Evolutionary conservation across 768 basidiomycete genomes (phyloP), one percentile per base, ranked within the genome.

Genomic region (Kwoniella europaea): DNA sequence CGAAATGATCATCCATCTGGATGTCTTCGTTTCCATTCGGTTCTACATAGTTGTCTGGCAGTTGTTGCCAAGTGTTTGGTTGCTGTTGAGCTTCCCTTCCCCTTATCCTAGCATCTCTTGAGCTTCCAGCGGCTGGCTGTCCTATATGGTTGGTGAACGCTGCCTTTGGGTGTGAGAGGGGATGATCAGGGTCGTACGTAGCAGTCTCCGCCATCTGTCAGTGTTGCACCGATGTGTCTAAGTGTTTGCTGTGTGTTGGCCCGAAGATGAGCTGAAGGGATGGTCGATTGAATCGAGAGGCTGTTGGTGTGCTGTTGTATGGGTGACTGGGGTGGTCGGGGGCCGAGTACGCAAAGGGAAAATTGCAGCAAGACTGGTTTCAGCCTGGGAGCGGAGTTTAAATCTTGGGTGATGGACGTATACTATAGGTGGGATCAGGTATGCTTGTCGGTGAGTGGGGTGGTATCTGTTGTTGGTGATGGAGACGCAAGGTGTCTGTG

Each of bases 111-210:
- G 71, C 72, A 54, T 63, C 53, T 55, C 43, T 73, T 6, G 71
- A 72, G 1, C 67, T 59, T 58, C 61, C 71, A 42, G 67, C 65
- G 50, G 59, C 44, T 50, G 46, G 29, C 41, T 63, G 42, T 42
- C 58, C 65, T 22, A 63, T 58, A 46, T 63, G 68, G 57, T 53
- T 55, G 42, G 18, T 66, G 42, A 73, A 73, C 41, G 72, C 68
- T 58, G 68, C 72, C 41, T 67, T 69, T 20, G 72, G 59, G 18
- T 54, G 60, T 10, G 71, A 72, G 7, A 72, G 46, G 4, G 71
- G 72, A 42, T 69, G 64, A 41, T 56, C 60, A 46, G 68, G 63
- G 16, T 70, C 65, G 27, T 67, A 69, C 24, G 50, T 22, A n/a
- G 61, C 22, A 55, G 68, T 63, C 22, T 69, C 68, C 35, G 43